phyloP scores from a whole-genome alignment of 2,329 filamentous ascomycete species.

The Aureobasidium pullulans region DNA sequence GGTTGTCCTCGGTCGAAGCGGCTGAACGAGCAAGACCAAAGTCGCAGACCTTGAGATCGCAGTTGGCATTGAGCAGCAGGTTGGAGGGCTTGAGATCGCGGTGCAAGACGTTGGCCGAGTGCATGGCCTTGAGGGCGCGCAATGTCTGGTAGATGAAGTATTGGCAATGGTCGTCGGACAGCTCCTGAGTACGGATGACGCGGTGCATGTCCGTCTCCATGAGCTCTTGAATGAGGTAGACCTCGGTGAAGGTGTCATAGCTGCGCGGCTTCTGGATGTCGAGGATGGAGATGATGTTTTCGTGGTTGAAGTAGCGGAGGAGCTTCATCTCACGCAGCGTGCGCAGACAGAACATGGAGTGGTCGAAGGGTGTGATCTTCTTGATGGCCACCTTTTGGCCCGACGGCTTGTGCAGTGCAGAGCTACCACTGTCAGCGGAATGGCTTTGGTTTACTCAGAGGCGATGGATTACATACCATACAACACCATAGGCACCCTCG shows the following conservation, averaged over 20 bases:
- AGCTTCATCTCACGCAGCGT: constrained; percentile 99
- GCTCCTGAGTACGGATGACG: constrained; percentile 95
- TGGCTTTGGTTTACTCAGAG: neutral
- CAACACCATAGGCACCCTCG: constrained; percentile 95
- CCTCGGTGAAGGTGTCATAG: constrained; percentile 94
- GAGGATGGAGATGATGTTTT: constrained; percentile 99
- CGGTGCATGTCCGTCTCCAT: constrained; percentile 99
- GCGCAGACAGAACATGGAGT: constrained; percentile 75
- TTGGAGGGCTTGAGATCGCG: constrained; percentile 97
- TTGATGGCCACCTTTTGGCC: constrained; percentile 99
- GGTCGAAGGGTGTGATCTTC: constrained; percentile 99
- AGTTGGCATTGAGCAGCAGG: constrained; percentile 93
- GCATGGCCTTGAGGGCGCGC: constrained; percentile 96
- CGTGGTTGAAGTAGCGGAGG: constrained; percentile 96
- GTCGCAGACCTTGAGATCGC: constrained; percentile 97
- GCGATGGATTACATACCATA: constrained; percentile 65
- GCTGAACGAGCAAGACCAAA: constrained; percentile 90
- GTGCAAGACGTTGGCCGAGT: constrained; percentile 96
- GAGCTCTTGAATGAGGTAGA: constrained; percentile 97
- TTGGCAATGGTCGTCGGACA: constrained; percentile 98
- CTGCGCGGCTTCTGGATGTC: constrained; percentile 97
- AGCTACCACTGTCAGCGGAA: constrained; percentile 48
- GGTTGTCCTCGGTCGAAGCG: constrained; percentile 96
- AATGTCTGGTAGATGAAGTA: constrained; percentile 99
- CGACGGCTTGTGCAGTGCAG: constrained; percentile 94